Evolutionary conservation across 1,139 yeast genomes (phyloP), one percentile per base, ranked within the genome.

Genomic region (Sugiyamaella sp.): DNA sequence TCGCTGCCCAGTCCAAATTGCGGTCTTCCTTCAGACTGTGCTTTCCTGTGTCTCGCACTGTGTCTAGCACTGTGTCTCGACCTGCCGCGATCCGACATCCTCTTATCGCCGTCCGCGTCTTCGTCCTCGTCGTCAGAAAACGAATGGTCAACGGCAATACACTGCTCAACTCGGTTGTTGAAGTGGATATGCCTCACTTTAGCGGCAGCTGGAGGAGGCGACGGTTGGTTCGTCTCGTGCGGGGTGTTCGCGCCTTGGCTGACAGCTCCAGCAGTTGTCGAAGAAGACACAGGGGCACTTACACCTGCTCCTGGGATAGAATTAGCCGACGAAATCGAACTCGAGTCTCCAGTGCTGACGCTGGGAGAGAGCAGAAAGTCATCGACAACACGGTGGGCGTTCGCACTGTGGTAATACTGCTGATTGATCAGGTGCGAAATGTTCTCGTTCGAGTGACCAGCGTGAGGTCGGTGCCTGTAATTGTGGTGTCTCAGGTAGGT

Each of bases 81-180:
- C 35, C 55, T 25, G 17, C 49, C 48, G 40, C 54, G 21, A 17
- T 27, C 20, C n/a, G 27, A 17, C 48, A 21, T 43, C 44, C n/a
- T 42, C 52, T 40, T 53, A 9, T 53, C 53, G 10, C 51, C 60
- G 4, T 56, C 57, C n/a, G 53, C 54, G 24, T 56, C 57, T 14
- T 55, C 54, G 24, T 66, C 68, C 22, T 63, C 65, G 33, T 66
- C 71, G 42, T 67, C 70, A 24, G 75, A 79, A 44, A 75, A 73
- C 47, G 73, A 76, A 37, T 38, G 37, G 57, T 83, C 82, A 17
- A 89, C 68, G 0, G 95, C 89, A 56, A 87, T 82, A 69, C 98
- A 91, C 71, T 93, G 98, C 67, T 88, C 91, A 24, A 93, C 99
- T 55, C 90, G 82, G 66, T 89, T 95, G 66, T 86, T 91, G 72